A percentile compares a stretch with the other conserved stretches of the same genome.
phyloP scores from a whole-genome alignment of 1,284 basidiomycete genomes.

The Neonothopanus nambi region DNA sequence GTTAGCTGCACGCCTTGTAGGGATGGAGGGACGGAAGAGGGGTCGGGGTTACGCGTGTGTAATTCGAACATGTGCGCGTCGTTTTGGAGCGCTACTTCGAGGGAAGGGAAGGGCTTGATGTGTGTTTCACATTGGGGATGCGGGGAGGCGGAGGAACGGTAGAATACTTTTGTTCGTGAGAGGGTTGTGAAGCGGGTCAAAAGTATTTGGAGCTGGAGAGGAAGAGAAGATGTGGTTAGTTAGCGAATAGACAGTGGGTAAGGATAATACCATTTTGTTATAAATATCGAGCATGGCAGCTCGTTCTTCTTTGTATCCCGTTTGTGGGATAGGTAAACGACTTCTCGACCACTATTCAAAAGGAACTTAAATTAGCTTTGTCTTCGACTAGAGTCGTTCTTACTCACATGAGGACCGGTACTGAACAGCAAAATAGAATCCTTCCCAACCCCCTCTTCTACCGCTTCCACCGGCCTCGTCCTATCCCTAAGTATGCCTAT shows the following conservation, averaged over 20 bases:
- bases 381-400: too few relatives aligned
- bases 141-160: constrained; percentile 10
- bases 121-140: constrained; percentile 7
- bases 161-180: constrained; percentile 5
- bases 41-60: background rate
- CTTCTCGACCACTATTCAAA: constrained; percentile 13
- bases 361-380: too few relatives aligned
- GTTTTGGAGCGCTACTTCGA: too few relatives aligned
- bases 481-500: constrained; percentile 2
- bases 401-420: constrained; percentile 12
- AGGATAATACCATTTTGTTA: constrained; percentile 3
- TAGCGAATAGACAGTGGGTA: background rate
- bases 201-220: background rate
- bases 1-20: too few relatives aligned
- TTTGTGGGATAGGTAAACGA: constrained; percentile 5
- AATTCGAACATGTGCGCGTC: too few relatives aligned
- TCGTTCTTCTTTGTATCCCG: constrained; percentile 7
- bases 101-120: too few relatives aligned
- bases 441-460: constrained; percentile 2
- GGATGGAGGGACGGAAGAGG: background rate
- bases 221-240: background rate
- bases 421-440: constrained; percentile 11
- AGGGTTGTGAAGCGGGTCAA: constrained; percentile 6
- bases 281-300: constrained; percentile 1
- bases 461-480: constrained; percentile 6